Percentiles rank a stretch among this genome's conserved stretches.
Conservation (phyloP, 305 asterid species). For the Fraxinus floribunda region DNA sequence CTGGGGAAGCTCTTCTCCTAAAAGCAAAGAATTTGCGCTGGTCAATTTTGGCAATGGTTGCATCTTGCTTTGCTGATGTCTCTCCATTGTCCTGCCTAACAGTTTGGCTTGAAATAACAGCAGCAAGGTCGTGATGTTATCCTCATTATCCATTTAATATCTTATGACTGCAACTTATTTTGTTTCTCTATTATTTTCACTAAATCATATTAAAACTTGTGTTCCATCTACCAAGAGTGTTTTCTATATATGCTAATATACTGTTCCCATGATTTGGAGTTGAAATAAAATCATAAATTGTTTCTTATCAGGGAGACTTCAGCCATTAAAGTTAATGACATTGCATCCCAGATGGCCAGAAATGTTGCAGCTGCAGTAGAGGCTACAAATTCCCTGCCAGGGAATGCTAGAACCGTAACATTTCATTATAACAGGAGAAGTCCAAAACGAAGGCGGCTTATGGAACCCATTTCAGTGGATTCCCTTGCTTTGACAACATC, state of each 20-base stretch:
- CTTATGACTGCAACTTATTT: slow-evolving; percentile 15
- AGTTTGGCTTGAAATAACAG: slow-evolving; percentile 96
- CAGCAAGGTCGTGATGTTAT: slow-evolving; percentile 70
- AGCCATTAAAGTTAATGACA: slow-evolving; percentile 87
- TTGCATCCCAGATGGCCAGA: slow-evolving; percentile 86
- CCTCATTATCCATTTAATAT: slow-evolving; percentile 26
- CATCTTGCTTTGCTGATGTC: slow-evolving; percentile 93
- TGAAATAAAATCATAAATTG: slow-evolving; percentile 24
- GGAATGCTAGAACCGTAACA: slow-evolving; percentile 57
- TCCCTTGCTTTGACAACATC: slow-evolving; percentile 40
- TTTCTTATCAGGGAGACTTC: slow-evolving; percentile 86
- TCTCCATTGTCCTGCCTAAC: slow-evolving; percentile 83
- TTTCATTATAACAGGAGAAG: slow-evolving; percentile 81
- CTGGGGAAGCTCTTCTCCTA: slow-evolving; percentile 90
- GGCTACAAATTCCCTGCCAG: slow-evolving; percentile 76
- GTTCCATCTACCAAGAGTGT: slow-evolving; percentile 11
- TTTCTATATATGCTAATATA: slow-evolving; percentile 3
- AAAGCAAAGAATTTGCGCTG: slow-evolving; percentile 95
- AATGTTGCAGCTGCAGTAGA: slow-evolving; percentile 94
- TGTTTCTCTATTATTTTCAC: slow-evolving; percentile 17
- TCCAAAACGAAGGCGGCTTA: slow-evolving; percentile 83
- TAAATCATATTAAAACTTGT: background rate
- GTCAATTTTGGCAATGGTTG: slow-evolving; percentile 93
- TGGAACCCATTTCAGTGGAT: slow-evolving; percentile 56
- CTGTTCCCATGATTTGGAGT: slow-evolving; percentile 22